Evolutionary conservation across 495 filamentous ascomycete genomes (phyloP), one percentile per base, ranked within the genome.

Genomic region (Apodospora peruviana): DNA sequence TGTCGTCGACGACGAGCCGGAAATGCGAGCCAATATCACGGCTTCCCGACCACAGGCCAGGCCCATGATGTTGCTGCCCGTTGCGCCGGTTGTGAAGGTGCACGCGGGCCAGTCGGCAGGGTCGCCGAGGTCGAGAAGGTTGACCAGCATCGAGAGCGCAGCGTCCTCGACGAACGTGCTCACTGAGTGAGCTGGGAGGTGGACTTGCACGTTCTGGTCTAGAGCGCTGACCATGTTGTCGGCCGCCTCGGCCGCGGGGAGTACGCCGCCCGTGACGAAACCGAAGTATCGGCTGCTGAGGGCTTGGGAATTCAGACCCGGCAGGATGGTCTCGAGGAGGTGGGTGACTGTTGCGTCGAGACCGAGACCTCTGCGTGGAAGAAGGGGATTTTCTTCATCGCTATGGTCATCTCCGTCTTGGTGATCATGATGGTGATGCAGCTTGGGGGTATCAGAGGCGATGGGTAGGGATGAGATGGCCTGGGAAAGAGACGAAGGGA

Each of bases 51-150:
- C 89, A 58, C 82, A 90, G 4, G 86, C 87, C 17, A 95, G 65
- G 0, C 89, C 90, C 1, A 96, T 65, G 27, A 94, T 75, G 65
- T 96, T 97, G 50, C 84, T 85, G 3, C 78, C 87, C 2, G 91
- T 96, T 1, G 88, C 91, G 1, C 91, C 91, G 0, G 91, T 97
- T 1, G 90, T 95, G 55, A 96, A 93, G 0, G 82, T 90, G 17
- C 81, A 75, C 12, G 80, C 82, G 1, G 59, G 52, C 76, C 78
- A 88, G 8, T 43, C 44, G 3, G 61, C 50, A 2, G 45, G 47
- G 0, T 61, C 61, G n/a, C 76, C 68, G 1, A 96, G 66, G 4
- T 66, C 60, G 11, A 96, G 67, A 2, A 96, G 68, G 46, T 86
- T 73, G 23, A 80, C 64, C 0, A 96, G 68, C 69, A 96, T 76